phyloP scores from a whole-genome alignment of 2,329 filamentous ascomycete species.

The Claviceps sp. region DNA sequence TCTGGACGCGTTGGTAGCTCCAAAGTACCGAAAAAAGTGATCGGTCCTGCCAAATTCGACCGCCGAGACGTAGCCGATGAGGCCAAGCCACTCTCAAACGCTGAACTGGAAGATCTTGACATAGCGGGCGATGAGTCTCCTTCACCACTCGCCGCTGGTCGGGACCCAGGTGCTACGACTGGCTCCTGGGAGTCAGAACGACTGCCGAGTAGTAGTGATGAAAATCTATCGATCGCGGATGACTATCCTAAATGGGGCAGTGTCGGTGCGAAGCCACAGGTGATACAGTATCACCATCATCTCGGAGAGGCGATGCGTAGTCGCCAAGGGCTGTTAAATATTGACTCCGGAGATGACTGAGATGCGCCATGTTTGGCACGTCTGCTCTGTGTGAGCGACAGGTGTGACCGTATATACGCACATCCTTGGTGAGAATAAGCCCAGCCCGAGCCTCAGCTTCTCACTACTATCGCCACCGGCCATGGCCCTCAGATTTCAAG shows the following conservation, averaged over 20 bases:
- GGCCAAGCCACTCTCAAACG: no score
- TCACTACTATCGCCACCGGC: no score
- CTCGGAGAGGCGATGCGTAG: constrained; percentile 35
- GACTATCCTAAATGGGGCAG: constrained; percentile 39
- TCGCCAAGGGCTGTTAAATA: constrained; percentile 36
- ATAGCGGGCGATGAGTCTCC: constrained; percentile 60
- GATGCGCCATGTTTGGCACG: constrained; percentile 13
- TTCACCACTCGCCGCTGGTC: constrained; percentile 28
- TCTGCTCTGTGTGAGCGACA: neutral
- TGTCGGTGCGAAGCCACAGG: constrained; percentile 30
- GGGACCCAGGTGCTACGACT: constrained; percentile 13
- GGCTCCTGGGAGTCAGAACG: constrained; percentile 34
- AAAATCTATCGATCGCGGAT: constrained; percentile 32
- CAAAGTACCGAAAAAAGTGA: constrained; percentile 32
- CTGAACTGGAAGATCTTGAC: constrained; percentile 43
- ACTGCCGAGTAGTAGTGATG: constrained; percentile 36
- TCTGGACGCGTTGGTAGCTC: constrained; percentile 53
- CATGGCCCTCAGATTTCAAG: no score
- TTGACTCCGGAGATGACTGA: constrained; percentile 21
- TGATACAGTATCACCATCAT: constrained; percentile 45
- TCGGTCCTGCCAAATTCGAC: constrained; percentile 21
- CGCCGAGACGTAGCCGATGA: constrained; percentile 13
- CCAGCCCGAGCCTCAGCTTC: no score
- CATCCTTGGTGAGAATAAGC: no score
- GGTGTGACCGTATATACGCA: neutral